phyloP scores from a whole-genome alignment of 495 filamentous ascomycete species.

The Penicillium cosmopolitanum region DNA sequence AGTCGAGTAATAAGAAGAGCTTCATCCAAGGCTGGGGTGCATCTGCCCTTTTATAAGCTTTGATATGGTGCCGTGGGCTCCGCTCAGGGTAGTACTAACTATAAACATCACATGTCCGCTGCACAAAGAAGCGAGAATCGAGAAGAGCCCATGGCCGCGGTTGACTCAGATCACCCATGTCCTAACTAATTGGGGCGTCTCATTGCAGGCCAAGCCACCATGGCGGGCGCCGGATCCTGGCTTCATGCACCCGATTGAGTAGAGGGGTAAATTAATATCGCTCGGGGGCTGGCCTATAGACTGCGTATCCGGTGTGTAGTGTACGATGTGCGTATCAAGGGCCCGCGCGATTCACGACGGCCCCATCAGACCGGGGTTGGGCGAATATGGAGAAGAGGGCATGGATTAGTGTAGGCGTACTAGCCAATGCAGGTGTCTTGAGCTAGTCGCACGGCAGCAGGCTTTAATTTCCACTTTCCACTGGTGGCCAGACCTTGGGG shows the following conservation, averaged over 20 bases:
- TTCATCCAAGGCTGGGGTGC: conserved; percentile 1
- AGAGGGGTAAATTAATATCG: conserved; percentile 2
- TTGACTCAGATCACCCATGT: conserved; percentile 23
- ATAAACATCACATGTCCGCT: conserved; percentile 27
- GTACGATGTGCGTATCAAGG: not conserved
- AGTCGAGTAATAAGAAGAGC: conserved; percentile 3
- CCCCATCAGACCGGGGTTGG: not conserved
- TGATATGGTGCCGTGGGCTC: conserved; percentile 5
- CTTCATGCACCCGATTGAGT: conserved; percentile 12
- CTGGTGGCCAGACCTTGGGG: conserved; percentile 1
- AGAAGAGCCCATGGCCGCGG: conserved; percentile 19
- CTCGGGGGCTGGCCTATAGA: conserved; percentile 8
- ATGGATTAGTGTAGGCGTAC: not conserved
- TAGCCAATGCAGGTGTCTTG: conserved; percentile 1
- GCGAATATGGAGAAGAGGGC: not conserved
- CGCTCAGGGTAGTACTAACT: conserved; percentile 22
- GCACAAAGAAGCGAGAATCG: conserved; percentile 7
- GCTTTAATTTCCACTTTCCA: conserved; percentile 10
- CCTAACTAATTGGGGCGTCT: conserved; percentile 12
- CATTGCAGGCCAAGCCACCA: conserved; percentile 21
- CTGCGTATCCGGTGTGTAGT: not conserved
- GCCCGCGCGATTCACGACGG: not conserved
- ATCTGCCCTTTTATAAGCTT: conserved; percentile 30
- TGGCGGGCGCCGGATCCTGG: conserved; percentile 15
- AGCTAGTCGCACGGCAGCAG: conserved; percentile 5